Conservation (phyloP, 257 asterid genomes). For the Solanum chilense region DNA sequence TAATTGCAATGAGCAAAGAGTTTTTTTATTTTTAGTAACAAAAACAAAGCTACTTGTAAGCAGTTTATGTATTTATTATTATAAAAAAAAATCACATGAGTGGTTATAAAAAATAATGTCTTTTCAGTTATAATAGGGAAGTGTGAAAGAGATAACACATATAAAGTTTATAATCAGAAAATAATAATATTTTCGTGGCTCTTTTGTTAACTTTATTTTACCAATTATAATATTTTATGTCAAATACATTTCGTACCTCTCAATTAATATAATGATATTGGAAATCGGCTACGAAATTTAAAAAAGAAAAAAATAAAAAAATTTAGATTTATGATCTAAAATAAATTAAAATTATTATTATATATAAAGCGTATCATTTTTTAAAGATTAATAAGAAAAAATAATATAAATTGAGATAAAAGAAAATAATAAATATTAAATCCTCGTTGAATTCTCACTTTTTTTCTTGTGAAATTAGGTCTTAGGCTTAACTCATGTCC, state of each 20-base stretch:
- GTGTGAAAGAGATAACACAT: background rate
- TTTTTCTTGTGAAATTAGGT: background rate
- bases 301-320: too few species aligned
- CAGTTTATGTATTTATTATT: background rate
- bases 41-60: background rate
- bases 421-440: background rate
- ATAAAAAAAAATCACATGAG: background rate
- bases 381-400: too few species aligned
- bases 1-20: background rate
- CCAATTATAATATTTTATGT: too few species aligned
- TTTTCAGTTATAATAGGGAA: background rate
- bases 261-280: too few species aligned
- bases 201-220: too few species aligned
- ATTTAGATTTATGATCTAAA: too few species aligned
- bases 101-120: background rate
- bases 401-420: too few species aligned
- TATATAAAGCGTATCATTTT: too few species aligned
- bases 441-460: background rate
- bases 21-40: background rate
- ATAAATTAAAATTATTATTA: too few species aligned
- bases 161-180: background rate
- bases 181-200: background rate
- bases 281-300: too few species aligned
- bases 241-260: too few species aligned
- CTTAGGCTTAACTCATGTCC: rapidly evolving